A percentile compares a stretch with the other conserved stretches of the same genome.
Evolutionary conservation across 805 yeast genomes (phyloP).

Genomic region (Jamesozyma piceae): DNA sequence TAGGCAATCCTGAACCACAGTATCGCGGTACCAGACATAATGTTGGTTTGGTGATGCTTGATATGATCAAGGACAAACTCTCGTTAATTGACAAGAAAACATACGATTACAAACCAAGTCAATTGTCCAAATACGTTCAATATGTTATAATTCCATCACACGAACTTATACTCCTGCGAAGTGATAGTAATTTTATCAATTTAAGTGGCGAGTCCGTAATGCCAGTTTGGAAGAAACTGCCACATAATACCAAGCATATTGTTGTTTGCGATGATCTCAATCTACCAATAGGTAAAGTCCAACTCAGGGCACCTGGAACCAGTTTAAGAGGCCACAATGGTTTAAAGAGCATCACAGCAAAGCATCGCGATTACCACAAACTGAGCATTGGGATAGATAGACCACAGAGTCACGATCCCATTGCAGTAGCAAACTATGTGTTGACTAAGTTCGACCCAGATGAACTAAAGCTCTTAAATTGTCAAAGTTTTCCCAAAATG

Average conservation of each 20-base stretch:
- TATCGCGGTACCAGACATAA: slow-evolving; percentile 64
- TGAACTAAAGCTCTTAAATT: background rate
- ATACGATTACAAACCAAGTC: background rate
- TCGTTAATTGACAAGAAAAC: background rate
- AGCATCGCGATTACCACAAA: slow-evolving; percentile 46
- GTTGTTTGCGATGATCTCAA: slow-evolving; percentile 76
- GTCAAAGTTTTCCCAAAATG: background rate
- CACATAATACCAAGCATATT: slow-evolving; percentile 35
- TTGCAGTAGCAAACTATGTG: slow-evolving; percentile 52
- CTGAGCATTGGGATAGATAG: slow-evolving; percentile 73
- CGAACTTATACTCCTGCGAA: slow-evolving; percentile 37
- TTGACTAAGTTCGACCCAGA: slow-evolving; percentile 37
- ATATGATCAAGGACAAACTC: slow-evolving; percentile 23
- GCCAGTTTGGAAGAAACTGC: slow-evolving; percentile 38
- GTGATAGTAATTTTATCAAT: slow-evolving; percentile 56
- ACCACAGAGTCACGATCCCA: slow-evolving; percentile 29
- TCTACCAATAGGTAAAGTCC: slow-evolving; percentile 53
- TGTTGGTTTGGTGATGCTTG: slow-evolving; percentile 56
- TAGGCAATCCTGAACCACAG: slow-evolving; percentile 70
- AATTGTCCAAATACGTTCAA: slow-evolving; percentile 5
- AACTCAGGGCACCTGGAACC: slow-evolving; percentile 49
- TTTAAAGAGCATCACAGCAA: slow-evolving; percentile 47
- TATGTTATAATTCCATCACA: slow-evolving; percentile 8
- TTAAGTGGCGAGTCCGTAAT: slow-evolving; percentile 50
- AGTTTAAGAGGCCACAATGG: slow-evolving; percentile 84